phyloP scores from a whole-genome alignment of 2,329 filamentous ascomycete species.

The Sporothrix protearum region DNA sequence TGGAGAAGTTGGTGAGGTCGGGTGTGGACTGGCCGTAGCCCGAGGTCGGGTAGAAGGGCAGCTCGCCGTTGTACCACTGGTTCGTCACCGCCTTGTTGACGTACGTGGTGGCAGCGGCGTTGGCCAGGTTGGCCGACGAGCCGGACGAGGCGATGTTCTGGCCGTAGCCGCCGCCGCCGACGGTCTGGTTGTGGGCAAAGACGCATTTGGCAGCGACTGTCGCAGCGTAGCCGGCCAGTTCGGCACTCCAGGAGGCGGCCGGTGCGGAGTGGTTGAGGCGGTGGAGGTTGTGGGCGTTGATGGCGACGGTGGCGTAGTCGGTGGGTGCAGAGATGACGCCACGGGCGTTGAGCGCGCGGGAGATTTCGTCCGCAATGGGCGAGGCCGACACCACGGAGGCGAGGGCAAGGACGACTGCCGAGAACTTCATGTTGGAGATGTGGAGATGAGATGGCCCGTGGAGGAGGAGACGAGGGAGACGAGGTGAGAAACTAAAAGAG shows the following conservation, averaged over 20 bases:
- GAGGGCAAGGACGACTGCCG: constrained; percentile 42
- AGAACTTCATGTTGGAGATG: constrained; percentile 48
- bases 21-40: constrained; percentile 61
- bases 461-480: too few species aligned
- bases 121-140: constrained; percentile 39
- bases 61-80: constrained; percentile 85
- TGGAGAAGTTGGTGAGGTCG: constrained; percentile 57
- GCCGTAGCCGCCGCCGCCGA: constrained; percentile 66
- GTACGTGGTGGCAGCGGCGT: constrained; percentile 51
- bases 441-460: too few species aligned
- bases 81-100: constrained; percentile 69
- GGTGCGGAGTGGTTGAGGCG: constrained; percentile 76
- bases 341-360: constrained; percentile 7
- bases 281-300: constrained; percentile 81
- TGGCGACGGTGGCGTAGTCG: constrained; percentile 39
- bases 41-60: constrained; percentile 50
- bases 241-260: constrained; percentile 61
- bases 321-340: constrained; percentile 25
- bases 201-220: constrained; percentile 63
- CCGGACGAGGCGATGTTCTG: constrained; percentile 82
- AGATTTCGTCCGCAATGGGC: constrained; percentile 40
- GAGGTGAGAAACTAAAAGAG: too few species aligned
- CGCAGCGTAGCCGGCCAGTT: constrained; percentile 61
- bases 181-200: constrained; percentile 69
- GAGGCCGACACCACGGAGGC: constrained; percentile 47